Percentiles rank a stretch among this genome's conserved stretches.
Evolutionary conservation across 106 monocot species (phyloP).

Genomic region (Apostasia shenzhenica): DNA sequence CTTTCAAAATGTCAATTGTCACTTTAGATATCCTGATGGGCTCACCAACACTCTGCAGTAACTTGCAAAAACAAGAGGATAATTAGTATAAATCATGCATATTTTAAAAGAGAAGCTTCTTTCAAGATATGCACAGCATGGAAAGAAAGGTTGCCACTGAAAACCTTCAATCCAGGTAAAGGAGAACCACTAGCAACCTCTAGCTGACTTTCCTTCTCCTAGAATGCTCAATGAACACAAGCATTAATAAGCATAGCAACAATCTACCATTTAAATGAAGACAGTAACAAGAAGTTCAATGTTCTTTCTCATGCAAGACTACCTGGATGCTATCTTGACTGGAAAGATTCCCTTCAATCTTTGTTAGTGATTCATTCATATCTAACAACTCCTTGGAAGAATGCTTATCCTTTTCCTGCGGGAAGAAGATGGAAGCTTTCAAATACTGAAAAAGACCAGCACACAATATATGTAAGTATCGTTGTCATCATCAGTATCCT

Average conservation of each 20-base stretch:
- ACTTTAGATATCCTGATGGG: constrained; percentile 69
- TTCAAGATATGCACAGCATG: background rate
- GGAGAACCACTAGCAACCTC: constrained; percentile 80
- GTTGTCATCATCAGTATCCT: too few species aligned
- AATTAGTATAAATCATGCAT: background rate
- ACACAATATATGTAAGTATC: too few species aligned
- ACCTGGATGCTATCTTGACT: constrained; percentile 23
- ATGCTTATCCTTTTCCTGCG: constrained; percentile 27
- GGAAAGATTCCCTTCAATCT: constrained; percentile 11
- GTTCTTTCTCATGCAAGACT: background rate
- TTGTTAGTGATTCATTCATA: constrained; percentile 10
- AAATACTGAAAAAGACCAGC: background rate
- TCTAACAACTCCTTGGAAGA: constrained; percentile 6
- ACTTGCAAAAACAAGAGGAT: constrained; percentile 7
- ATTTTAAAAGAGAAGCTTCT: background rate
- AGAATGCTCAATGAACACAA: constrained; percentile 22
- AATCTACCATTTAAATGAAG: background rate
- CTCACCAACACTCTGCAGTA: constrained; percentile 66
- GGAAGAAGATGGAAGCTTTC: constrained; percentile 4
- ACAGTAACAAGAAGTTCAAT: background rate
- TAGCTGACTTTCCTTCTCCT: constrained; percentile 45
- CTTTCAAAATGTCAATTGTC: constrained; percentile 61
- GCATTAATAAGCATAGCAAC: constrained; percentile 8
- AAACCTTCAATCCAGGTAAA: constrained; percentile 86
- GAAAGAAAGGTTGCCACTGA: background rate